Base-by-base conservation (phyloP, 2,329 filamentous ascomycete species). In the Penicillium sp. region DNA sequence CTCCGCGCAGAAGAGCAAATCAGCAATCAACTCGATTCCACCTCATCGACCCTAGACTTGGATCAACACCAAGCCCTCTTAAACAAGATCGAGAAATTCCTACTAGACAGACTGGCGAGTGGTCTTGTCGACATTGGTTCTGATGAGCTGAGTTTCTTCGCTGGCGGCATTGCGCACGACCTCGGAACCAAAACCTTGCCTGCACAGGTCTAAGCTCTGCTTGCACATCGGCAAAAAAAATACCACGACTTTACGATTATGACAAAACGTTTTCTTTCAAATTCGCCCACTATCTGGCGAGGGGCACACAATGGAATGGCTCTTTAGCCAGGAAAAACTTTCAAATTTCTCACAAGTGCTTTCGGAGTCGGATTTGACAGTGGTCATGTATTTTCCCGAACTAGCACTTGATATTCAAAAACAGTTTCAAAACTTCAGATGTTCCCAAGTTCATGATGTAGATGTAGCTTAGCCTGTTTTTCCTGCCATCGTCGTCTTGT, bases 121-220 rank as follows among this genome's bases (percentile, higher is more conserved):
- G 70, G 68, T 10, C 59, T 63, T 11, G 67, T 72, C 41, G 61
- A 68, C 4, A 64, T 77, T 19, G 68, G 67, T 27, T 64, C 70
- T 15, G 72, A 76, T 55, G 72, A 77, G 50, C 62, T 76, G 36
- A 70, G 71, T 53, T 77, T 76, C 58, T 74, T 77, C 47, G 73
- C 75, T 13, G 72, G 73, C 15, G 72, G 72, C 19, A 63, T 76
- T 46, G 67, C 64, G 7, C 71, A 73, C 54, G 72, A 72, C 2
- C 63, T 76, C 33, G 64, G 61, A 21, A 61, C 57, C 19, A 58
- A 64, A 50, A 58, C 61, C 44, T 58, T 63, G 48, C 62, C 61
- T 55, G 45, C 55, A 33, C 51, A 34, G 34, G 36, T 39, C 13
- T 54, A 31, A 25, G 36, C 25, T 25, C 46, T 50, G 8, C 25